phyloP scores from a whole-genome alignment of 768 basidiomycete genomes.

The Boletus reticuloceps region DNA sequence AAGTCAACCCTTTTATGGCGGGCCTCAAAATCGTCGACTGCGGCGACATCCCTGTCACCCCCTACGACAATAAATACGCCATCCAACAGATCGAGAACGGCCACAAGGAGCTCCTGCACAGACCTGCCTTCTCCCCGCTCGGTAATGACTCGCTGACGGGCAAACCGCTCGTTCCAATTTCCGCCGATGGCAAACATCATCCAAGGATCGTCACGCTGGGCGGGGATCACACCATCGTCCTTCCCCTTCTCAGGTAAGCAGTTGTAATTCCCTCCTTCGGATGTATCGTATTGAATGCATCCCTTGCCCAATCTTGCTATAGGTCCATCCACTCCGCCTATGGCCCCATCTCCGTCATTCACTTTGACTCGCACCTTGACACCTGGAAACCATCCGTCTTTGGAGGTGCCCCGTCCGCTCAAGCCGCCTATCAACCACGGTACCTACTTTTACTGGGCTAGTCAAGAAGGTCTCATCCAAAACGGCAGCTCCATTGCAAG shows the following conservation, averaged over 20 bases:
- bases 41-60: constrained; percentile 75
- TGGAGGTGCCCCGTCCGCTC: constrained; percentile 68
- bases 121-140: constrained; percentile 57
- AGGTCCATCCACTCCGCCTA: constrained; percentile 76
- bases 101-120: constrained; percentile 67
- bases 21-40: constrained; percentile 74
- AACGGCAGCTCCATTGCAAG: constrained; percentile 84
- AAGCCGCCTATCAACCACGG: constrained; percentile 83
- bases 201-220: constrained; percentile 82
- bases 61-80: constrained; percentile 72
- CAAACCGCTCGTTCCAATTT: constrained; percentile 52
- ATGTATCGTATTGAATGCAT: background rate
- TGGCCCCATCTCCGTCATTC: constrained; percentile 78
- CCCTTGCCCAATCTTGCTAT: background rate
- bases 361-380: constrained; percentile 85
- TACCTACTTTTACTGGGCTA: constrained; percentile 89
- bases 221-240: constrained; percentile 84
- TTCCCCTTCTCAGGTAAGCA: constrained; percentile 45
- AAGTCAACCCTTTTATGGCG: constrained; percentile 67
- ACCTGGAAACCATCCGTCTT: constrained; percentile 77
- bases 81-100: constrained; percentile 74
- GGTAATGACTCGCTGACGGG: constrained; percentile 64
- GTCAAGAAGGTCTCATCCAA: constrained; percentile 74
- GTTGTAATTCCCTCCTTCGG: background rate
- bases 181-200: constrained; percentile 70